These are phyloP conservation scores for Zygosaccharomyces pseudorouxii DNA, from an alignment of 805 yeast species.

Conservation along the genomic window DNA sequence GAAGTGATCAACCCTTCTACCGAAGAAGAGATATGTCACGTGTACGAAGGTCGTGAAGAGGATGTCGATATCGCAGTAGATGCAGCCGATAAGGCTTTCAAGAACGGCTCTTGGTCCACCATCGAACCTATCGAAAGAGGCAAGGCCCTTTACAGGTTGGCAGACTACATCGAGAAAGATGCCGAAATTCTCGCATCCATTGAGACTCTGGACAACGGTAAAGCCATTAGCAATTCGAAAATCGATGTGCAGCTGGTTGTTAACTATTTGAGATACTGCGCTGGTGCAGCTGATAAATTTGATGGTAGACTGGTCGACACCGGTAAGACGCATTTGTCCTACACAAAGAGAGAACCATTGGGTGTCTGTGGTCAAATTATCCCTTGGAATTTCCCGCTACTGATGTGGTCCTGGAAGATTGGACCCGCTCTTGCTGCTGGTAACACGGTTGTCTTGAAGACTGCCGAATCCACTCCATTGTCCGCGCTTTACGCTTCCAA, in stretches of 20 bases:
- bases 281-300: slow-evolving; percentile 88
- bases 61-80: slow-evolving; percentile 83
- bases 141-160: slow-evolving; percentile 59
- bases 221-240: slow-evolving; percentile 62
- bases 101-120: slow-evolving; percentile 70
- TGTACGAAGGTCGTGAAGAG: slow-evolving; percentile 70
- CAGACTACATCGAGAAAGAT: slow-evolving; percentile 70
- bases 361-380: slow-evolving; percentile 96
- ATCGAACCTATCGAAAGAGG: slow-evolving; percentile 65
- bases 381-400: slow-evolving; percentile 95
- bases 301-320: slow-evolving; percentile 73
- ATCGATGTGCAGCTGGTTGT: slow-evolving; percentile 73
- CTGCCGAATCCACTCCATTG: slow-evolving; percentile 90
- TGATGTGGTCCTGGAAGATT: slow-evolving; percentile 92
- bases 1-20: slow-evolving; percentile 66
- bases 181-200: slow-evolving; percentile 69
- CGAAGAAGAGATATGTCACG: slow-evolving; percentile 61
- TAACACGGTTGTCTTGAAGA: slow-evolving; percentile 80
- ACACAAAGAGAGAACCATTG: slow-evolving; percentile 81
- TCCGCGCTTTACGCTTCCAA: slow-evolving; percentile 74
- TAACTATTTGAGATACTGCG: slow-evolving; percentile 73
- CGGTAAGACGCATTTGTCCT: slow-evolving; percentile 66
- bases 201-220: slow-evolving; percentile 88
- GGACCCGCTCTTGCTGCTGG: slow-evolving; percentile 93
- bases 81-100: slow-evolving; percentile 78